phyloP scores from a whole-genome alignment of 495 filamentous ascomycete genomes.

The Tuber calosporum region DNA sequence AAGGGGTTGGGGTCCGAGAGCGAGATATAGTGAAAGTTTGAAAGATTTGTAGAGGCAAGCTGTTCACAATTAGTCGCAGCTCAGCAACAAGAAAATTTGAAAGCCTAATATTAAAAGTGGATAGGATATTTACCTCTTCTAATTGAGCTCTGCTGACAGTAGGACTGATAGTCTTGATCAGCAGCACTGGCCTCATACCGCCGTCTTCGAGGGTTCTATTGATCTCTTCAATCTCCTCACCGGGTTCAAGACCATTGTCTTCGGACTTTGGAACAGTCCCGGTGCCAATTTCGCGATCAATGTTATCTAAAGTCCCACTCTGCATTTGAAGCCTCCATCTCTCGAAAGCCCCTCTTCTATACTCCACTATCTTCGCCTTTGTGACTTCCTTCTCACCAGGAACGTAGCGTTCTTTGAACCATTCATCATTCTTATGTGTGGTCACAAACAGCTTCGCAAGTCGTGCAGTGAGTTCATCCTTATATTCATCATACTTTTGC shows the following conservation, averaged over 20 bases:
- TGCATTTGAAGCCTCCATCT: constrained; percentile 83
- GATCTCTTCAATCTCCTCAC: constrained; percentile 73
- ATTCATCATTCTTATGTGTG: constrained; percentile 86
- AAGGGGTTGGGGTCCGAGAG: constrained; percentile 89
- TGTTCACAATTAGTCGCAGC: constrained; percentile 39
- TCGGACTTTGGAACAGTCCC: constrained; percentile 69
- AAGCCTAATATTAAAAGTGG: neutral
- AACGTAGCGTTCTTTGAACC: constrained; percentile 95
- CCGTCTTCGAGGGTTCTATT: constrained; percentile 40
- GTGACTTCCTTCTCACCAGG: constrained; percentile 67
- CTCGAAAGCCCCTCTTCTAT: constrained; percentile 63
- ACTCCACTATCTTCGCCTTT: constrained; percentile 62
- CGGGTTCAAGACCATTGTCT: constrained; percentile 61
- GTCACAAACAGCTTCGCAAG: constrained; percentile 84
- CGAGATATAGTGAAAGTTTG: constrained; percentile 42
- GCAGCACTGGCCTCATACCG: constrained; percentile 63
- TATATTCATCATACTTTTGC: constrained; percentile 85
- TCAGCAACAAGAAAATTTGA: neutral
- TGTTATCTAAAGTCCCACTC: constrained; percentile 79
- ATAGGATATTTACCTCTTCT: constrained; percentile 61
- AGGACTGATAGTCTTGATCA: constrained; percentile 97
- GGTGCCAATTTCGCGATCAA: constrained; percentile 61
- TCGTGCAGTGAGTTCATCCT: constrained; percentile 83
- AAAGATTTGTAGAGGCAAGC: constrained; percentile 48
- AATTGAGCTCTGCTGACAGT: constrained; percentile 92